A percentile compares a stretch with the other conserved stretches of the same genome.
phyloP scores from a whole-genome alignment of 805 yeast genomes.

The Middelhovenomyces tepae region DNA sequence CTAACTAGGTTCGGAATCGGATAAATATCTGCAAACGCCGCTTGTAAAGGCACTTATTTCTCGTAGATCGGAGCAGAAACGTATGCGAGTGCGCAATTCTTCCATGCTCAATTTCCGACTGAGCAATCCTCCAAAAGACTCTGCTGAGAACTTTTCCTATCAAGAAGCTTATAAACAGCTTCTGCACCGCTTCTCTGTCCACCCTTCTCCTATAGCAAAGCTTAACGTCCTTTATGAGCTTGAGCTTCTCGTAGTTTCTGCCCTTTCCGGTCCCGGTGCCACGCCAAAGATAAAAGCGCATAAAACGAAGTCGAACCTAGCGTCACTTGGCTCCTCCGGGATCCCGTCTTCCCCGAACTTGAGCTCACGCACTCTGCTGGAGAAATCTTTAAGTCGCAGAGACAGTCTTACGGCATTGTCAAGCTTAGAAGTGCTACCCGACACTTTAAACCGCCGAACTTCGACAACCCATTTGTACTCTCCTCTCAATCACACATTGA shows the following conservation, averaged over 20 bases:
- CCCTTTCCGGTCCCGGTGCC: conserved; percentile 9
- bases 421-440: conserved; percentile 22
- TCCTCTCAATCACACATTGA: too few species aligned
- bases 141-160: conserved; percentile 9
- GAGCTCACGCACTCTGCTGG: conserved; percentile 1
- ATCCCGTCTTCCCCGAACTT: conserved; percentile 3
- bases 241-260: conserved; percentile 20
- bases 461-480: conserved; percentile 16
- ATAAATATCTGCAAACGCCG: conserved; percentile 21
- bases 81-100: not conserved
- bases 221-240: conserved; percentile 19
- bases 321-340: conserved; percentile 16
- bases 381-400: conserved; percentile 5
- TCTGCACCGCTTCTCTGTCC: conserved; percentile 17
- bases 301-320: conserved; percentile 12
- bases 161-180: conserved; percentile 20
- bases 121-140: not conserved
- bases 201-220: conserved; percentile 21
- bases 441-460: conserved; percentile 12
- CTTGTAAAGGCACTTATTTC: conserved; percentile 12
- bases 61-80: conserved; percentile 7
- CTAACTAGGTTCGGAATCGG: conserved; percentile 25
- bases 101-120: not conserved
- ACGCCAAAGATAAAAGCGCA: too few species aligned
- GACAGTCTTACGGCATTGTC: too few species aligned